These are phyloP conservation scores for Colletotrichum tropicale DNA, from an alignment of 2,329 filamentous ascomycete genomes.

Conservation along the genomic window DNA sequence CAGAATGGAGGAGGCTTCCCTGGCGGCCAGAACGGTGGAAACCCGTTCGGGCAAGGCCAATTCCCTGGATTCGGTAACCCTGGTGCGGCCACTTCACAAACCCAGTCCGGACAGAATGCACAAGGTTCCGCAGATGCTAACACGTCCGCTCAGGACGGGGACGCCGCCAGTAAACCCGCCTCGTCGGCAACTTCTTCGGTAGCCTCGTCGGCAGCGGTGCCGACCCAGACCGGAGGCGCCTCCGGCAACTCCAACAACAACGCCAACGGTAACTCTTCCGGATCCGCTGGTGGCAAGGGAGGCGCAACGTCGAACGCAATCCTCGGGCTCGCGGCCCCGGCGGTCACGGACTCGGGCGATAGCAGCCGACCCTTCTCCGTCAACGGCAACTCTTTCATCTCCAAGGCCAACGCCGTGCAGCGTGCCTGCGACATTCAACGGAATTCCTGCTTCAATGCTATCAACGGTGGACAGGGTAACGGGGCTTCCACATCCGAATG, in stretches of 20 bases:
- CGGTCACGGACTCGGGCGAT: conserved; percentile 52
- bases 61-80: conserved; percentile 11
- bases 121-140: conserved; percentile 3
- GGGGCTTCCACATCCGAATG: conserved; percentile 55
- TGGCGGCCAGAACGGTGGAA: neutral
- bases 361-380: conserved; percentile 58
- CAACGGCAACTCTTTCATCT: conserved; percentile 62
- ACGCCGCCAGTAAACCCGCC: conserved; percentile 11
- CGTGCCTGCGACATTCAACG: conserved; percentile 68
- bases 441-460: conserved; percentile 62
- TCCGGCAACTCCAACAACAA: conserved; percentile 7
- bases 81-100: conserved; percentile 12
- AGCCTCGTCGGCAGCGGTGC: conserved; percentile 14
- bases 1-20: neutral
- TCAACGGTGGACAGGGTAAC: conserved; percentile 51
- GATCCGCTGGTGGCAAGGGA: conserved; percentile 25
- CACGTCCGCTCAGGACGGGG: conserved; percentile 9
- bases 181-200: conserved; percentile 2
- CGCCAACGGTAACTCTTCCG: conserved; percentile 12
- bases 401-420: conserved; percentile 58
- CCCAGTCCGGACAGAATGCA: neutral
- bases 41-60: neutral
- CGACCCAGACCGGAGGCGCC: neutral
- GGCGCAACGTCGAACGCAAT: conserved; percentile 41
- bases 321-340: conserved; percentile 56